These are phyloP conservation scores for Gymnopilus dilepis DNA, from an alignment of 768 basidiomycete genomes.

Conservation along the genomic window DNA sequence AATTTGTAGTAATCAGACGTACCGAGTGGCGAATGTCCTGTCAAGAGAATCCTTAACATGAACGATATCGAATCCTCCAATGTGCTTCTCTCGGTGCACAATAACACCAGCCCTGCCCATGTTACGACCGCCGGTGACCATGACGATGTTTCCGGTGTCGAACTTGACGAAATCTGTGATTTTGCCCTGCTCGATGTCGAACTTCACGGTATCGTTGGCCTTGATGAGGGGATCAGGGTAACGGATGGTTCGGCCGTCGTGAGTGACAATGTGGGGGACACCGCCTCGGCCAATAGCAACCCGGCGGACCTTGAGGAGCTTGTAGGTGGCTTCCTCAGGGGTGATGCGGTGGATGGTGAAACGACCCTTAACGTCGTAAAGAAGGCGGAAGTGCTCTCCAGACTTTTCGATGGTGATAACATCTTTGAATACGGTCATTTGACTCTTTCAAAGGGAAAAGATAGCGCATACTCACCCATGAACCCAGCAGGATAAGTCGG, in stretches of 20 bases:
- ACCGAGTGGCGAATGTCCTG: constrained; percentile 98
- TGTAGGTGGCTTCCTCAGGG: constrained; percentile 94
- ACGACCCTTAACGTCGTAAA: constrained; percentile 99
- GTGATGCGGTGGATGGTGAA: constrained; percentile 99
- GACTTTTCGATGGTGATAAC: constrained; percentile 98
- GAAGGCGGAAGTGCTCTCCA: constrained; percentile 97
- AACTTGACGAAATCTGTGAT: constrained; percentile 94
- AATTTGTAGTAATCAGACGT: constrained; percentile 33
- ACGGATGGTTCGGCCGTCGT: constrained; percentile 99
- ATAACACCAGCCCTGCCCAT: constrained; percentile 99
- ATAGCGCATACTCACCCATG: constrained; percentile 70
- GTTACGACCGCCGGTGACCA: constrained; percentile 99
- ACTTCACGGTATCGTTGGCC: constrained; percentile 98
- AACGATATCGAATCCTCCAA: constrained; percentile 98
- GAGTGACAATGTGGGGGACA: constrained; percentile 96
- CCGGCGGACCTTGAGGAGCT: constrained; percentile 92
- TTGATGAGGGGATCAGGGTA: constrained; percentile 96
- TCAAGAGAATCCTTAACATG: constrained; percentile 96
- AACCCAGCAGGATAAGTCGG: constrained; percentile 96
- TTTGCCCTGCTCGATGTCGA: constrained; percentile 93
- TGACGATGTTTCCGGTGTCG: constrained; percentile 96
- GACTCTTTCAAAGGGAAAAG: constrained; percentile 2
- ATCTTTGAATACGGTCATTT: constrained; percentile 52
- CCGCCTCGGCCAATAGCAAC: constrained; percentile 92
- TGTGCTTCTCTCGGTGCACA: constrained; percentile 94